Evolutionary conservation across 805 yeast species (phyloP).

Genomic region (Barnettozyma vustinii): DNA sequence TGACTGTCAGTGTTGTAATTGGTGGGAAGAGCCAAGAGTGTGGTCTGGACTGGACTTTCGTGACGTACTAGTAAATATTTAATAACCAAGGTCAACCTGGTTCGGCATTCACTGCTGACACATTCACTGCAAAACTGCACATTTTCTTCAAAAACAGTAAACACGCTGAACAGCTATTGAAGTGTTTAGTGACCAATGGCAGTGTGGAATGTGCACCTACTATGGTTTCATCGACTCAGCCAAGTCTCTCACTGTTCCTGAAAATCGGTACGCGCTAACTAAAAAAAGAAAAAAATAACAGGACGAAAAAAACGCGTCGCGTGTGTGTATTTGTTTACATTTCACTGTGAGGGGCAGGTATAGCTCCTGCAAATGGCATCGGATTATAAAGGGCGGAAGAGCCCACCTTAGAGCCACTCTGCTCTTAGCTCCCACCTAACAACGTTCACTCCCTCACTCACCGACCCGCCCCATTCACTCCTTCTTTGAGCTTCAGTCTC

Average conservation of each 20-base stretch:
- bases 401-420: background rate
- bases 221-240: background rate
- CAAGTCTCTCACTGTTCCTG: background rate
- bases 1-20: too few species aligned
- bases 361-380: background rate
- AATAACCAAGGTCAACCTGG: too few species aligned
- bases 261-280: background rate
- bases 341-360: background rate
- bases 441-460: background rate
- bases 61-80: too few species aligned
- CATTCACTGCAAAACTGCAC: too few species aligned
- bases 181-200: background rate
- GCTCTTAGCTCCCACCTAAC: background rate
- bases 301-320: background rate
- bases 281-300: background rate
- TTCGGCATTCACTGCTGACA: too few species aligned
- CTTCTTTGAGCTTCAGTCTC: constrained; percentile 22
- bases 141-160: too few species aligned
- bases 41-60: background rate
- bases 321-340: background rate
- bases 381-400: background rate
- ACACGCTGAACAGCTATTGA: too few species aligned
- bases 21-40: background rate
- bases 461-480: background rate
- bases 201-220: background rate